These are phyloP conservation scores for Galerina marginata DNA, from an alignment of 768 basidiomycete genomes.

Conservation along the genomic window DNA sequence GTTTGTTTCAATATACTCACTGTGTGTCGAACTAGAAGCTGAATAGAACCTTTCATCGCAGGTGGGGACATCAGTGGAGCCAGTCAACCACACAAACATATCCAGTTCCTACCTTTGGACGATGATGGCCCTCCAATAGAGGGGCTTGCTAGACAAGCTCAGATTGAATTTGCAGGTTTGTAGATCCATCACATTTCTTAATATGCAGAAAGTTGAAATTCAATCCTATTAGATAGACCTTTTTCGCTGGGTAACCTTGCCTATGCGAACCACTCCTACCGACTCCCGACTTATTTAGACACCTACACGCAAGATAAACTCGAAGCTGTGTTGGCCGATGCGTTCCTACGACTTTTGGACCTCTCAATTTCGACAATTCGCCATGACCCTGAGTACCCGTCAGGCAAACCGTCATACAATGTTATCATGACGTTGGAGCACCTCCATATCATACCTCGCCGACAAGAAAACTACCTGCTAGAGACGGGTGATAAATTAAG, in stretches of 20 bases:
- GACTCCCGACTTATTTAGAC: conserved; percentile 53
- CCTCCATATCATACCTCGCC: conserved; percentile 85
- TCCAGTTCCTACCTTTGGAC: conserved; percentile 81
- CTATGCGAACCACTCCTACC: conserved; percentile 82
- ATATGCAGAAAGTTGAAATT: neutral
- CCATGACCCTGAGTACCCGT: conserved; percentile 64
- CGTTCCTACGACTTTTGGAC: conserved; percentile 79
- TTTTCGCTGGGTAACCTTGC: conserved; percentile 71
- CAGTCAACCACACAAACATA: conserved; percentile 88
- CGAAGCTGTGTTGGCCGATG: conserved; percentile 54
- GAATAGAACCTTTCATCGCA: conserved; percentile 27
- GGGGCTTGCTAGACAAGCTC: conserved; percentile 59
- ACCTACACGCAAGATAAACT: conserved; percentile 48
- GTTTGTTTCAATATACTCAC: conserved; percentile 20
- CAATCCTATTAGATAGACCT: conserved; percentile 60
- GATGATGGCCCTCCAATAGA: conserved; percentile 80
- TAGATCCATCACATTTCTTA: neutral
- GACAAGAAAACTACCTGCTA: conserved; percentile 61
- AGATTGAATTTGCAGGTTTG: conserved; percentile 64
- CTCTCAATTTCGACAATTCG: conserved; percentile 76
- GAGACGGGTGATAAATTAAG: conserved; percentile 62
- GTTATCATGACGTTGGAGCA: conserved; percentile 83
- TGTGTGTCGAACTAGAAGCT: neutral
- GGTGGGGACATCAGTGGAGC: conserved; percentile 84
- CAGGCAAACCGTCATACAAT: conserved; percentile 80